Percentiles rank a stretch among this genome's conserved stretches.
Evolutionary conservation across 805 yeast species (phyloP).

Genomic region (Priceomyces fermenticarens): DNA sequence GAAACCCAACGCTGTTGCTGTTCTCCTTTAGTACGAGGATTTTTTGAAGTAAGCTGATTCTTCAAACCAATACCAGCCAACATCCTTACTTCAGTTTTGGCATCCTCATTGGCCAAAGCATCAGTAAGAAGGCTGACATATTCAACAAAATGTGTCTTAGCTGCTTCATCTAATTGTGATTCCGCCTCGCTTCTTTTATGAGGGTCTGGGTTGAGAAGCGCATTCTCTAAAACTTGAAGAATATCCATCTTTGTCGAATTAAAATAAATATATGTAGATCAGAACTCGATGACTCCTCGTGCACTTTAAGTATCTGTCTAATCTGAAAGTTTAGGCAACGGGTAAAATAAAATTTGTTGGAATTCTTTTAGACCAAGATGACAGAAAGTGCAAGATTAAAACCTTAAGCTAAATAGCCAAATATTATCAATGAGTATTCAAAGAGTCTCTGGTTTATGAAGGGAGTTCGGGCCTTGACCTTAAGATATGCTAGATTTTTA

Average conservation of each 20-base stretch:
- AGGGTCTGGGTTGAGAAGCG: conserved; percentile 68
- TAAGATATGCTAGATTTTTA: too few relatives aligned
- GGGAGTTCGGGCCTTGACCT: too few relatives aligned
- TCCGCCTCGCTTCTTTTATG: conserved; percentile 74
- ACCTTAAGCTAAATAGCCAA: too few relatives aligned
- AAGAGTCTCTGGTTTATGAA: too few relatives aligned
- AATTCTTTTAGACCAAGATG: too few relatives aligned
- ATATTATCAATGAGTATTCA: too few relatives aligned
- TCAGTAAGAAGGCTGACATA: conserved; percentile 69
- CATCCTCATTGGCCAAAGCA: conserved; percentile 63
- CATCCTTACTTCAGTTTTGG: conserved; percentile 79
- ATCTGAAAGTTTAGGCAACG: too few relatives aligned
- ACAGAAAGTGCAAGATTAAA: too few relatives aligned
- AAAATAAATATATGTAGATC: too few relatives aligned
- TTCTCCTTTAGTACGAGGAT: conserved; percentile 50
- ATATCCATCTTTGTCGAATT: conserved; percentile 38
- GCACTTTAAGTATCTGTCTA: too few relatives aligned
- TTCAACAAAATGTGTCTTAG: conserved; percentile 72
- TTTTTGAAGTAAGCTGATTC: conserved; percentile 85
- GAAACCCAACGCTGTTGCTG: conserved; percentile 75
- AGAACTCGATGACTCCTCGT: too few relatives aligned
- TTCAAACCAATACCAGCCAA: conserved; percentile 86
- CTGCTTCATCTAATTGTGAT: conserved; percentile 64
- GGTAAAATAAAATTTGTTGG: too few relatives aligned
- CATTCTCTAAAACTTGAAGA: conserved; percentile 70